These are phyloP conservation scores for Populus hybrid DNA, from an alignment of 441 rosid species.

Conservation along the genomic window DNA sequence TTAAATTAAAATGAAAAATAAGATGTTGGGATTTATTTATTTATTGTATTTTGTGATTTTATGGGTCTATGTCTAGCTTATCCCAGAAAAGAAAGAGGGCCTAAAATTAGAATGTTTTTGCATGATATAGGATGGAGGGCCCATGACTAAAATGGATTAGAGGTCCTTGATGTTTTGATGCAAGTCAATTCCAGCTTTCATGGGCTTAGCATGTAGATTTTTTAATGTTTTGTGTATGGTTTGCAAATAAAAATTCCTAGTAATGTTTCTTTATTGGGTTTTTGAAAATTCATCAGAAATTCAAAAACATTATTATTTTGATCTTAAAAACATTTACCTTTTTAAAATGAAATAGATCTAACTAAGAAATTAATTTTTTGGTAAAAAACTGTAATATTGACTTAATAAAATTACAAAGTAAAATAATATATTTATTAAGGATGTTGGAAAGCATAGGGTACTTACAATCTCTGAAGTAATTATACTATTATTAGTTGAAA, in stretches of 20 bases:
- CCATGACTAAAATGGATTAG: no score
- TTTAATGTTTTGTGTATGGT: background rate
- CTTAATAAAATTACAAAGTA: no score
- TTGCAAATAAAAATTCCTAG: background rate
- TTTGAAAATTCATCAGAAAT: background rate
- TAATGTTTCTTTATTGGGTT: background rate
- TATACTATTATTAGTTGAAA: no score
- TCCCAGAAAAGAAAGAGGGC: background rate
- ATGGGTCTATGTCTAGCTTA: background rate
- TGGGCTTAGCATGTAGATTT: background rate
- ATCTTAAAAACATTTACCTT: no score
- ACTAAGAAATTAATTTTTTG: no score
- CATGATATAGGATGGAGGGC: background rate
- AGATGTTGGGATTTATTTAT: background rate
- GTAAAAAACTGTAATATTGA: no score
- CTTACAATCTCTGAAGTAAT: no score
- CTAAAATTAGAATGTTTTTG: background rate
- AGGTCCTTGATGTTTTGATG: background rate
- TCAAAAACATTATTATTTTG: no score
- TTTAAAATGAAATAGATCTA: background rate
- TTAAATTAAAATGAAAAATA: no score
- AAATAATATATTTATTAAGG: no score
- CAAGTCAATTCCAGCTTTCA: background rate
- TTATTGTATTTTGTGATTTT: background rate
- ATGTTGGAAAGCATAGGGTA: no score